A percentile compares a stretch with the other conserved stretches of the same genome.
These are phyloP conservation scores for Fusarium siculi DNA, from an alignment of 2,329 filamentous ascomycete species.

Conservation along the genomic window DNA sequence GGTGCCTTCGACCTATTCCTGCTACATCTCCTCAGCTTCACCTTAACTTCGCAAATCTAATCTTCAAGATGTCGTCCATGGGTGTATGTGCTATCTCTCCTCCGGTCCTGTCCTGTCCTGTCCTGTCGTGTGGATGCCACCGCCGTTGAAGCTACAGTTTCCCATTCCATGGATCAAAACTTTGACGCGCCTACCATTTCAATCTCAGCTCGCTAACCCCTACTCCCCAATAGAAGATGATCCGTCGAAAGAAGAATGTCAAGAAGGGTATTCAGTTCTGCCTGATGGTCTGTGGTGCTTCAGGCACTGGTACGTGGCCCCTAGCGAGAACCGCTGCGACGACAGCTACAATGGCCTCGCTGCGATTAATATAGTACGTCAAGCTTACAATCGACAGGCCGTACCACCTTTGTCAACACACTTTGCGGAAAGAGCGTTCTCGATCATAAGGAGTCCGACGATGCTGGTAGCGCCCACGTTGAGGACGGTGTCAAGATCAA, in stretches of 20 bases:
- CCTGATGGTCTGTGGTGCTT: conserved; percentile 99
- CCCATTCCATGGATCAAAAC: conserved; percentile 15
- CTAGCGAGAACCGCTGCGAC: conserved; percentile 25
- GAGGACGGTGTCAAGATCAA: conserved; percentile 99
- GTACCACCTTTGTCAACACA: conserved; percentile 99
- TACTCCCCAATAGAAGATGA: conserved; percentile 76
- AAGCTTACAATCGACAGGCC: conserved; percentile 67
- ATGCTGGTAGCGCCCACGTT: conserved; percentile 85
- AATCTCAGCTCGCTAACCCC: conserved; percentile 43
- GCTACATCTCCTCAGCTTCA: conserved; percentile 30
- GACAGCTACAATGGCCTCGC: conserved; percentile 9
- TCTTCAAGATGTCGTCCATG: conserved; percentile 48
- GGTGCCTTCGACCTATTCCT: conserved; percentile 35
- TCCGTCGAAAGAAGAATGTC: conserved; percentile 99
- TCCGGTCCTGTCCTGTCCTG: background rate
- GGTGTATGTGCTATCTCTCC: conserved; percentile 46
- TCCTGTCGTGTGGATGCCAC: conserved; percentile 26
- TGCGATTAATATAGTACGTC: conserved; percentile 15
- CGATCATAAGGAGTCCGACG: conserved; percentile 90
- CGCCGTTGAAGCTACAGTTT: conserved; percentile 41
- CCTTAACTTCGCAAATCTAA: conserved; percentile 29
- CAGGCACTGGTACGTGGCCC: conserved; percentile 84
- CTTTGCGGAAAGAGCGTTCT: conserved; percentile 96
- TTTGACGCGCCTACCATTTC: conserved; percentile 25
- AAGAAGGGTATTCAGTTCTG: conserved; percentile 99